These are phyloP conservation scores for Ceratocystis cacaofunesta DNA, from an alignment of 2,329 filamentous ascomycete genomes.

Conservation along the genomic window DNA sequence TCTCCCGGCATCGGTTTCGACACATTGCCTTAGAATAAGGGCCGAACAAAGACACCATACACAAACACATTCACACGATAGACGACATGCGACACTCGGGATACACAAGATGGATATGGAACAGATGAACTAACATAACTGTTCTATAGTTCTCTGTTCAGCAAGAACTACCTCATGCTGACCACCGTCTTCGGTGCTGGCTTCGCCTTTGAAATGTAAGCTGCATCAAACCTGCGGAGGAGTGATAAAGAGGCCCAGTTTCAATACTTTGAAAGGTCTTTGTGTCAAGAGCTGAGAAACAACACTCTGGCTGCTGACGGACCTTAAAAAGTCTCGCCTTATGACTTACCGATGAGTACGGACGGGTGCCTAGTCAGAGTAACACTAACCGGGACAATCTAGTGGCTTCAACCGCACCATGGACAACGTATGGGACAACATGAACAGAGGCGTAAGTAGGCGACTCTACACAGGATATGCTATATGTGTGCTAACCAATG, in stretches of 20 bases:
- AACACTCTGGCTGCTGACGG: neutral
- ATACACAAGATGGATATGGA: neutral
- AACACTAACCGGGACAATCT: conserved; percentile 17
- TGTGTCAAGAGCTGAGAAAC: neutral
- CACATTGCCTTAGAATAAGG: neutral
- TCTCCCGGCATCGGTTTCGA: neutral
- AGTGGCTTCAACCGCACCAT: conserved; percentile 73
- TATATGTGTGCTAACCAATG: conserved; percentile 2
- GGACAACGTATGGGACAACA: conserved; percentile 75
- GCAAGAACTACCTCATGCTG: conserved; percentile 78
- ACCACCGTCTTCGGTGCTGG: conserved; percentile 71
- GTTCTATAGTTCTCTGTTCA: conserved; percentile 57
- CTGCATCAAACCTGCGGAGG: conserved; percentile 17
- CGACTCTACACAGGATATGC: neutral
- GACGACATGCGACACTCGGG: neutral
- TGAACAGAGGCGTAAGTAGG: conserved; percentile 77
- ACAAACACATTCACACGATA: neutral
- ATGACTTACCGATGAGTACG: no score
- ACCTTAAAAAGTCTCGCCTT: no score
- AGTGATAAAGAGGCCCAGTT: neutral
- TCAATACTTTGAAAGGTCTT: neutral
- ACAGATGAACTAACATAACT: conserved; percentile 1
- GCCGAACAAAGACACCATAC: neutral
- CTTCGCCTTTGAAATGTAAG: conserved; percentile 90
- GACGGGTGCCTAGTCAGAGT: neutral